phyloP scores from a whole-genome alignment of 345 rosid species.

The Trapa bicornis region DNA sequence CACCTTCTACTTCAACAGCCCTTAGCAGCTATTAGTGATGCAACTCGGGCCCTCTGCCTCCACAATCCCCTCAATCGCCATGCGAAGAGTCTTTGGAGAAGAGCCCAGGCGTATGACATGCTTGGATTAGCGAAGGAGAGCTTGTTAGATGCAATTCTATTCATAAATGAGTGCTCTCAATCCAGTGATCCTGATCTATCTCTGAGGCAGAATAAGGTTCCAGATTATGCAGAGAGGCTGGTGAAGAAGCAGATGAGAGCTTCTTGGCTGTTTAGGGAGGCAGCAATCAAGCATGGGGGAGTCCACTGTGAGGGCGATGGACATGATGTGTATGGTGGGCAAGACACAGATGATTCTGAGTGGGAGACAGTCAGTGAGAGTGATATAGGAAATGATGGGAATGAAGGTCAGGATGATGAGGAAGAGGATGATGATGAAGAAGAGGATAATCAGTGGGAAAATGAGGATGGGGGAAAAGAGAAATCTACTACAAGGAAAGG shows the following conservation, averaged over 20 bases:
- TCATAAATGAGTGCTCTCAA: conserved; percentile 95
- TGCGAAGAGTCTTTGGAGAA: conserved; percentile 96
- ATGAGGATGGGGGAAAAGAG: conserved; percentile 40
- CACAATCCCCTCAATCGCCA: conserved; percentile 85
- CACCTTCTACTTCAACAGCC: conserved; percentile 92
- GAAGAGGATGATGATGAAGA: conserved; percentile 60
- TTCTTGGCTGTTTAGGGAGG: conserved; percentile 96
- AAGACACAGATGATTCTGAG: conserved; percentile 75
- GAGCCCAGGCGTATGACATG: conserved; percentile 99
- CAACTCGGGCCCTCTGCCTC: conserved; percentile 77
- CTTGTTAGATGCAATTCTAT: conserved; percentile 87
- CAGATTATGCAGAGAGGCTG: conserved; percentile 90
- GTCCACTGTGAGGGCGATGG: conserved; percentile 61
- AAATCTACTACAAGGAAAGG: conserved; percentile 46
- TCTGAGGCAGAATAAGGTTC: conserved; percentile 88
- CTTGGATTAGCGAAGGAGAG: conserved; percentile 90
- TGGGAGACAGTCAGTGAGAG: conserved; percentile 99
- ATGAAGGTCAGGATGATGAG: conserved; percentile 54
- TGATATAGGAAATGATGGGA: conserved; percentile 78
- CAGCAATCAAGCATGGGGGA: conserved; percentile 86
- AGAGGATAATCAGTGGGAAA: conserved; percentile 52
- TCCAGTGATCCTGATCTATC: conserved; percentile 91
- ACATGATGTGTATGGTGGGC: conserved; percentile 64
- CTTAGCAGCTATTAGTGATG: conserved; percentile 84
- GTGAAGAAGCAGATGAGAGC: conserved; percentile 99